Evolutionary conservation across 768 basidiomycete genomes (phyloP).

Genomic region (Boletus vermiculosoides): DNA sequence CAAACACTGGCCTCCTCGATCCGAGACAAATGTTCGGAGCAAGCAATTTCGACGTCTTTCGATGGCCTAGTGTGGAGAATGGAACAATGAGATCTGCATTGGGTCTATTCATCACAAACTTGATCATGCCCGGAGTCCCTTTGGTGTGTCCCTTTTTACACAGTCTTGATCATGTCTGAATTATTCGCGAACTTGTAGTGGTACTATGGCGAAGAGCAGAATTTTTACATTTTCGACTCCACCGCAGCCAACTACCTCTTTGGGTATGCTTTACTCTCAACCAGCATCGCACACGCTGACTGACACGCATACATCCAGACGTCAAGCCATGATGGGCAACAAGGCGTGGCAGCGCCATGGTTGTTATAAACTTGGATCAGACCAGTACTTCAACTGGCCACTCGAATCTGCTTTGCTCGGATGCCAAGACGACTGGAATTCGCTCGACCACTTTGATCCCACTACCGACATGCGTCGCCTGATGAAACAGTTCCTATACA

Average conservation of each 20-base stretch:
- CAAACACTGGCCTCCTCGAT: constrained; percentile 61
- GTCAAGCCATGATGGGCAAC: constrained; percentile 86
- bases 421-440: constrained; percentile 89
- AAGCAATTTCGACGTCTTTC: constrained; percentile 94
- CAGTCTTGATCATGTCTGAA: background rate
- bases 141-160: constrained; percentile 47
- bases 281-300: constrained; percentile 2
- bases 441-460: constrained; percentile 93
- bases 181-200: constrained; percentile 38
- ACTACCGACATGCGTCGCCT: constrained; percentile 75
- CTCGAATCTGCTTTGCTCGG: constrained; percentile 76
- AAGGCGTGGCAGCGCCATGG: constrained; percentile 92
- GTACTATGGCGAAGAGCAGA: constrained; percentile 93
- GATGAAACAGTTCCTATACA: constrained; percentile 67
- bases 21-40: constrained; percentile 89
- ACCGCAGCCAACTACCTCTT: constrained; percentile 91
- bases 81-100: constrained; percentile 76
- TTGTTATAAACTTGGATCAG: constrained; percentile 86
- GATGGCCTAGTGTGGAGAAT: constrained; percentile 88
- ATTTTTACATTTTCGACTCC: constrained; percentile 84
- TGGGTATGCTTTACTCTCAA: constrained; percentile 50
- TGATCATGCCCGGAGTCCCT: constrained; percentile 87
- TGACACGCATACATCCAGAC: constrained; percentile 45
- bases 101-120: constrained; percentile 71
- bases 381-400: constrained; percentile 93